Evolutionary conservation across 2,329 filamentous ascomycete species (phyloP).

Genomic region (Cucurbitaria berberidis): DNA sequence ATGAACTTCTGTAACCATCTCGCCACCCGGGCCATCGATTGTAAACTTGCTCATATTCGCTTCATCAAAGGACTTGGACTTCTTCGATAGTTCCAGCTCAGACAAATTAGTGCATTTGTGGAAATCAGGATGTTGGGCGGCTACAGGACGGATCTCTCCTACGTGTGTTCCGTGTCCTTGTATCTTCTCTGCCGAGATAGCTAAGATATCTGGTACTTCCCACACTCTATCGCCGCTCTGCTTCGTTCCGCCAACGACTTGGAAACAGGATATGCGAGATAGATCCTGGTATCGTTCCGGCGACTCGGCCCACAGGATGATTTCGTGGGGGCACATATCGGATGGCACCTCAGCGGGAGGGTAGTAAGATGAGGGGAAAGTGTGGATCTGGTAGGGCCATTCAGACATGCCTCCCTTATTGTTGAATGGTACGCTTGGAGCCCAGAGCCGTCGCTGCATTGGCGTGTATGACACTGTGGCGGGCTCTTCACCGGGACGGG

Average conservation of each 20-base stretch:
- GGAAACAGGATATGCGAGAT: slow-evolving; percentile 7
- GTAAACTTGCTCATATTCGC: slow-evolving; percentile 9
- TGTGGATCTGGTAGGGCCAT: neutral
- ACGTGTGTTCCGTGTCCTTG: neutral
- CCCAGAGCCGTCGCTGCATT: slow-evolving; percentile 9
- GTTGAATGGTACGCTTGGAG: neutral
- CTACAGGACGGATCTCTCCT: neutral
- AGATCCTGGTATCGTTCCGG: neutral
- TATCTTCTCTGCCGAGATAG: neutral
- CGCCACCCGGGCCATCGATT: slow-evolving; percentile 21
- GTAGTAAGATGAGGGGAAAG: neutral
- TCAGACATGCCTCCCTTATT: neutral
- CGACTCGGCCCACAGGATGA: slow-evolving; percentile 15
- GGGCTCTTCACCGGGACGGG: neutral
- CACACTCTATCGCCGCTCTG: neutral
- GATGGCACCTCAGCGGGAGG: neutral
- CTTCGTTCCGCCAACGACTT: neutral
- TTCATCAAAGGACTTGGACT: slow-evolving; percentile 5
- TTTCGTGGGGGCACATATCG: slow-evolving; percentile 11
- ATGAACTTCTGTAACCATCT: slow-evolving; percentile 25
- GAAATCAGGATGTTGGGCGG: slow-evolving; percentile 1
- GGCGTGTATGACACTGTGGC: neutral
- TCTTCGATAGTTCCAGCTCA: neutral
- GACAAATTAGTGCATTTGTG: neutral
- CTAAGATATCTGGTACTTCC: slow-evolving; percentile 1